These are phyloP conservation scores for Fusarium robinianum DNA, from an alignment of 2,329 filamentous ascomycete species.

Conservation along the genomic window DNA sequence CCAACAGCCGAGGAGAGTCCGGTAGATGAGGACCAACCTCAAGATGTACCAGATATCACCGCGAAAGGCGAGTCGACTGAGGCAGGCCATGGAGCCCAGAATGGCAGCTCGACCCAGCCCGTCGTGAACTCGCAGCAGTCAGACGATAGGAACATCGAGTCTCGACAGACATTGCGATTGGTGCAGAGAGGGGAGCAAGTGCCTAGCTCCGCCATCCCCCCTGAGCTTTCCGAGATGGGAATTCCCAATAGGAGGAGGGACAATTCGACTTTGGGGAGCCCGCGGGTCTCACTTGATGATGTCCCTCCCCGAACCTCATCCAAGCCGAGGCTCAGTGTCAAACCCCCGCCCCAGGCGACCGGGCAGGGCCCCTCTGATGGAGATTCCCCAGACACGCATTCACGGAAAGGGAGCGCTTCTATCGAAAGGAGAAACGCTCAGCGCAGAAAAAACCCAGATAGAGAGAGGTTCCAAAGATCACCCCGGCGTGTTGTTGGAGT, in stretches of 20 bases:
- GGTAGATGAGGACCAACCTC: slow-evolving; percentile 16
- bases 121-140: not conserved
- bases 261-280: slow-evolving; percentile 4
- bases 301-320: slow-evolving; percentile 39
- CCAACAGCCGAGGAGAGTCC: slow-evolving; percentile 42
- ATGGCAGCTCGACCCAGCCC: not conserved
- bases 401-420: slow-evolving; percentile 1
- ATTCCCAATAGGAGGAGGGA: slow-evolving; percentile 1
- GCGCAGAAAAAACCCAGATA: slow-evolving; percentile 22
- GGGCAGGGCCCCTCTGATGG: no score
- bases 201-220: no score
- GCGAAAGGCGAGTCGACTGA: not conserved
- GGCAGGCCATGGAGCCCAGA: not conserved
- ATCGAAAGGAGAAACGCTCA: slow-evolving; percentile 27
- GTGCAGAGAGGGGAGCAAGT: no score
- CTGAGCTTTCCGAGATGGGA: not conserved
- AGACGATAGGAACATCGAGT: not conserved
- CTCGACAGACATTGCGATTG: not conserved
- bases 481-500: slow-evolving; percentile 9
- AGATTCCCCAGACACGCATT: not conserved
- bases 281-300: slow-evolving; percentile 28
- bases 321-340: slow-evolving; percentile 12
- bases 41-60: no score
- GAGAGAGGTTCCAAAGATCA: slow-evolving; percentile 1
- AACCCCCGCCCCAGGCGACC: not conserved